Percentiles rank a stretch among this genome's conserved stretches.
Evolutionary conservation across 495 filamentous ascomycete species (phyloP).

Genomic region (Daldinia decipiens): DNA sequence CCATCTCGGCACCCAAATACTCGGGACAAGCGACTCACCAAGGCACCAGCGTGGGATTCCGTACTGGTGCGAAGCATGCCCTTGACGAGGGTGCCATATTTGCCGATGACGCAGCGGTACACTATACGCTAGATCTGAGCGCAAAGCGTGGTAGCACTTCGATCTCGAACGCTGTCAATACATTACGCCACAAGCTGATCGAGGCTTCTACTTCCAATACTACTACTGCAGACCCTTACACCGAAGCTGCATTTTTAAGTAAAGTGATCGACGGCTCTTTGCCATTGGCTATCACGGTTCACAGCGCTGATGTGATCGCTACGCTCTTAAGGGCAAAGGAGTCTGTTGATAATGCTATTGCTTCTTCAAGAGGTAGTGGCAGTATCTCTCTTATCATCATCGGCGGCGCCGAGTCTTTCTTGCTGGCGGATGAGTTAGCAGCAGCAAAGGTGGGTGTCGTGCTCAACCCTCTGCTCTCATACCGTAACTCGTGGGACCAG

Average conservation of each 20-base stretch:
- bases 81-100: slow-evolving; percentile 54
- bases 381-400: slow-evolving; percentile 55
- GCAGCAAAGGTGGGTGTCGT: slow-evolving; percentile 59
- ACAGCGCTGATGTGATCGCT: slow-evolving; percentile 59
- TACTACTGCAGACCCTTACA: slow-evolving; percentile 47
- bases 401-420: slow-evolving; percentile 61
- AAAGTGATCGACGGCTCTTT: slow-evolving; percentile 53
- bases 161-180: slow-evolving; percentile 53
- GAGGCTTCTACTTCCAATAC: slow-evolving; percentile 48
- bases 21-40: slow-evolving; percentile 50
- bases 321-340: slow-evolving; percentile 53
- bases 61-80: slow-evolving; percentile 50
- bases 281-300: slow-evolving; percentile 54
- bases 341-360: slow-evolving; percentile 47
- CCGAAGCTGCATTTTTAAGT: slow-evolving; percentile 52
- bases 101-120: slow-evolving; percentile 53
- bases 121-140: slow-evolving; percentile 54
- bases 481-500: slow-evolving; percentile 58
- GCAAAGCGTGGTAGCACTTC: slow-evolving; percentile 53
- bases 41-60: slow-evolving; percentile 59
- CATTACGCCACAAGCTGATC: slow-evolving; percentile 56
- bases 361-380: slow-evolving; percentile 26
- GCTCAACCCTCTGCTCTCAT: slow-evolving; percentile 57
- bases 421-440: slow-evolving; percentile 60
- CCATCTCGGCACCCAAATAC: slow-evolving; percentile 57